These are phyloP conservation scores for Botrytis byssoidea DNA, from an alignment of 2,329 filamentous ascomycete genomes.

Conservation along the genomic window DNA sequence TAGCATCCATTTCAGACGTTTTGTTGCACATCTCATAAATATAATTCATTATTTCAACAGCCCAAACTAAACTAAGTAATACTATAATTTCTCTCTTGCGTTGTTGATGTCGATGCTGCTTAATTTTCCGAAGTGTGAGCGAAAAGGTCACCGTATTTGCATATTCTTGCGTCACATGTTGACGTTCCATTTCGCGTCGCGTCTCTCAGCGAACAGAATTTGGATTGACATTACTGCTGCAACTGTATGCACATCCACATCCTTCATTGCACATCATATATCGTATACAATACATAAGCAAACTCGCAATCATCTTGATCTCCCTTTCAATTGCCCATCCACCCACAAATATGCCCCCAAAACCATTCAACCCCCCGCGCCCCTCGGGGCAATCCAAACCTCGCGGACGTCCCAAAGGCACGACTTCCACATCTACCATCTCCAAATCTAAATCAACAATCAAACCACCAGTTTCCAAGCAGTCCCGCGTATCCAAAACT, in stretches of 20 bases:
- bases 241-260: not conserved
- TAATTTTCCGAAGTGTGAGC: not conserved
- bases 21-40: conserved; percentile 8
- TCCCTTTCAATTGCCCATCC: not conserved
- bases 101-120: not conserved
- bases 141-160: conserved; percentile 3
- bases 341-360: conserved; percentile 33
- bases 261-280: not conserved
- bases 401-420: conserved; percentile 5
- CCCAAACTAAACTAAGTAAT: not conserved
- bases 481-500: not conserved
- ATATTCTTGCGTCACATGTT: conserved; percentile 9
- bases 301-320: not conserved
- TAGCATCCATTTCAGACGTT: not conserved
- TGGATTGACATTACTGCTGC: not conserved
- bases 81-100: not conserved
- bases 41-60: not conserved
- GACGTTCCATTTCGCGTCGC: conserved; percentile 17
- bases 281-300: not conserved
- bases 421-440: conserved; percentile 20
- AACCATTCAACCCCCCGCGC: conserved; percentile 38
- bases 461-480: not conserved
- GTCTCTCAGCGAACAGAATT: not conserved
- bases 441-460: conserved; percentile 10
- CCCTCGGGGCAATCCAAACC: conserved; percentile 22